Conservation (phyloP, 805 yeast genomes). For the Candida tibetensis region DNA sequence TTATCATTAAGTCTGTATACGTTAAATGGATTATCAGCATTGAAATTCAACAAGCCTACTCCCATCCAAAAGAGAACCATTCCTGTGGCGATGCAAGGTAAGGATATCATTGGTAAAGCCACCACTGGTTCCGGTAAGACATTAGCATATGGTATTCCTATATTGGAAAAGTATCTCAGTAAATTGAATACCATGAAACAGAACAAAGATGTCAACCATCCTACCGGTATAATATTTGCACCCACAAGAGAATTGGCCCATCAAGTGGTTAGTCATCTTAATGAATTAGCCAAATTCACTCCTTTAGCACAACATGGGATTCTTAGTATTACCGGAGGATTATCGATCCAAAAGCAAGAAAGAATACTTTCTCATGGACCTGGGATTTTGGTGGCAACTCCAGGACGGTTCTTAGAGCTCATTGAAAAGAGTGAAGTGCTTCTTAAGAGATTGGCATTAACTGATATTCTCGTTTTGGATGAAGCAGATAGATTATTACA, state of each 20-base stretch:
- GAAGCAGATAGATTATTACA: constrained; percentile 95
- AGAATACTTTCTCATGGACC: constrained; percentile 73
- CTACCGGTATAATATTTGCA: constrained; percentile 79
- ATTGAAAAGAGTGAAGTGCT: constrained; percentile 57
- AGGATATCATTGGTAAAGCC: constrained; percentile 92
- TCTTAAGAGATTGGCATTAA: constrained; percentile 39
- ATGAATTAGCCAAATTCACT: constrained; percentile 49
- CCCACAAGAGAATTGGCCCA: constrained; percentile 97
- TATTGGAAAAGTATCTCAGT: constrained; percentile 61
- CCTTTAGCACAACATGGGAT: constrained; percentile 57
- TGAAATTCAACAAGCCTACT: constrained; percentile 71
- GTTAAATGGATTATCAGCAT: constrained; percentile 56
- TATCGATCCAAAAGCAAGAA: constrained; percentile 90
- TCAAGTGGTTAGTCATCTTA: constrained; percentile 83
- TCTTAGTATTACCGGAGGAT: constrained; percentile 87
- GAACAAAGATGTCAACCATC: constrained; percentile 32
- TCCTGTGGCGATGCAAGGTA: constrained; percentile 69
- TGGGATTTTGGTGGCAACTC: constrained; percentile 86
- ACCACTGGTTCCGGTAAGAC: constrained; percentile 98
- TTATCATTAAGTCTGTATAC: constrained; percentile 51
- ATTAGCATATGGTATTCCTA: constrained; percentile 90
- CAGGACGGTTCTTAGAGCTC: constrained; percentile 88
- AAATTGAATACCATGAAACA: constrained; percentile 17
- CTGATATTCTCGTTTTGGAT: constrained; percentile 68
- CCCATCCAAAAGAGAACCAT: constrained; percentile 76